Conservation (phyloP, 305 asterid species). For the Solanum hybrid region DNA sequence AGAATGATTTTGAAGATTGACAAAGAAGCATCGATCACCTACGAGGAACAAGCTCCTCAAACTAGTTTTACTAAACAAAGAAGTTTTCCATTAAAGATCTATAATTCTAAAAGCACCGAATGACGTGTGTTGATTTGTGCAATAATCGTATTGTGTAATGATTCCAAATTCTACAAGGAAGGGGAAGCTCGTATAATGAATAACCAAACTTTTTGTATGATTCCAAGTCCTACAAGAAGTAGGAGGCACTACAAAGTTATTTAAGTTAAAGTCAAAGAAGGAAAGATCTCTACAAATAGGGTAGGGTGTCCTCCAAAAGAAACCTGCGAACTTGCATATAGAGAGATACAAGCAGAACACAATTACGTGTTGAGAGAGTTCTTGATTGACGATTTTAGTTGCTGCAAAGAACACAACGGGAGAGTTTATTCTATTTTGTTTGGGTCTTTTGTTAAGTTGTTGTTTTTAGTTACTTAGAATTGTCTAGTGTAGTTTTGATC, state of each 20-base stretch:
- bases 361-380: not conserved
- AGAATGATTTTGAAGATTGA: not conserved
- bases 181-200: not conserved
- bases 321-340: too few species aligned
- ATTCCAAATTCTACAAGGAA: not conserved
- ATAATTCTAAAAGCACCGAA: not conserved
- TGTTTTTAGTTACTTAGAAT: not conserved
- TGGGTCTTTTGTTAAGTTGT: not conserved
- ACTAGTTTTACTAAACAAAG: not conserved
- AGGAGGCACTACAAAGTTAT: too few species aligned
- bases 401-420: not conserved
- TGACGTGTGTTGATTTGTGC: not conserved
- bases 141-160: not conserved
- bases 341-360: not conserved
- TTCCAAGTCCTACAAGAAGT: too few species aligned
- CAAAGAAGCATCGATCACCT: not conserved
- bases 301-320: too few species aligned
- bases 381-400: not conserved
- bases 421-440: not conserved
- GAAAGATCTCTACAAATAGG: too few species aligned
- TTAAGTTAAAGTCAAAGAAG: too few species aligned
- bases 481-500: not conserved
- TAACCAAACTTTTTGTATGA: too few species aligned
- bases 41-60: not conserved
- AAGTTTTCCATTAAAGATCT: not conserved